Conservation (phyloP, 2,329 filamentous ascomycete species). For the Fusarium verticillioides region DNA sequence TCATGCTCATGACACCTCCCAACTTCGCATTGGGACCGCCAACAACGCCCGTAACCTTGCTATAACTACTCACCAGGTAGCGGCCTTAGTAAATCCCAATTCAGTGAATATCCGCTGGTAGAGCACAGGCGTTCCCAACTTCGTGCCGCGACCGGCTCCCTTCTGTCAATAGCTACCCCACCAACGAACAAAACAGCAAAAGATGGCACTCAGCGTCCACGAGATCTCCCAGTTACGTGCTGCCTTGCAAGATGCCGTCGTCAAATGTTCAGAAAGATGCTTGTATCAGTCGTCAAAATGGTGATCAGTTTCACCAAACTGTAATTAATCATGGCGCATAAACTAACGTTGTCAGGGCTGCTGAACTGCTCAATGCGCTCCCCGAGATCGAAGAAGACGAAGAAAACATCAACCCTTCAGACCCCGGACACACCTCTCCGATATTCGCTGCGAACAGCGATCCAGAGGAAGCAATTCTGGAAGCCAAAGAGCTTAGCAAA, state of each 20-base stretch:
- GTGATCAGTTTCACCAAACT: constrained; percentile 58
- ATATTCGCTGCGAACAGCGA: constrained; percentile 70
- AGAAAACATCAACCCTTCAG: constrained; percentile 49
- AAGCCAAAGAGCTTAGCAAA: constrained; percentile 81
- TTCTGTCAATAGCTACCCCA: constrained; percentile 24
- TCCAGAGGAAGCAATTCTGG: constrained; percentile 77
- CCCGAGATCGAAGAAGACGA: constrained; percentile 70
- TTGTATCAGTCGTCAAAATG: constrained; percentile 98
- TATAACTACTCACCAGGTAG: neutral
- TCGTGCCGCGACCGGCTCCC: constrained; percentile 7
- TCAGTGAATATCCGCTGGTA: neutral
- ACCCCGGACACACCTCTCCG: constrained; percentile 56
- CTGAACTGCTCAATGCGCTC: constrained; percentile 90
- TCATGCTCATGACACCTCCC: constrained; percentile 33
- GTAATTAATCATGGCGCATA: neutral
- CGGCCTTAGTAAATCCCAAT: neutral
- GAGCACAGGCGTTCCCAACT: constrained; percentile 2
- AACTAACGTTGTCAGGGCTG: constrained; percentile 73
- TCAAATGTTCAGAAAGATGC: constrained; percentile 93
- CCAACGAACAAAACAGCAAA: constrained; percentile 30
- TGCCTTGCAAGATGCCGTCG: constrained; percentile 83
- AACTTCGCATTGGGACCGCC: neutral
- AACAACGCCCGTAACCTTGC: neutral
- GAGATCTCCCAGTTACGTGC: constrained; percentile 74
- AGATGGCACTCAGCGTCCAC: constrained; percentile 65